Evolutionary conservation across 1,284 basidiomycete genomes (phyloP), one percentile per base, ranked within the genome.

Genomic region (Ustilago loliicola): DNA sequence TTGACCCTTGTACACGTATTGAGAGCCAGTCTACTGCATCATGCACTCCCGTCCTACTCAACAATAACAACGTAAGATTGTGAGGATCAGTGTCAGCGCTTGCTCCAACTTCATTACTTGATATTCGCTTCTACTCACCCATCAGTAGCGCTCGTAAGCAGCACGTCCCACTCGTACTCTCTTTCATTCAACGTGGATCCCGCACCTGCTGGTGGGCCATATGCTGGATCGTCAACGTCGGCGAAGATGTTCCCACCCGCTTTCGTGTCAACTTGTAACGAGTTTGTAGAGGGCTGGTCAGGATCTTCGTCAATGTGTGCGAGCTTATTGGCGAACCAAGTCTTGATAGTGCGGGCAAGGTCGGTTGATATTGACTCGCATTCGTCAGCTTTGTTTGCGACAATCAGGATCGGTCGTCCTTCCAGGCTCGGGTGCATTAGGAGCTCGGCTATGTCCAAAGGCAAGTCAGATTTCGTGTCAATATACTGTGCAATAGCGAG

Each of bases 81-180:
- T 4, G 6, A 30, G 5, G 0, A 8, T n/a, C 11, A 0, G 17
- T 34, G 34, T 62, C 56, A 62, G 61, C 21, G 3, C 7, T 21
- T 15, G 9, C 6, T 13, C 3, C n/a, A n/a, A 21, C 19, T 21
- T 6, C 40, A 3, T n/a, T 13, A 25, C 11, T 11, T 23, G n/a
- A 25, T 4, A 23, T 38, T 29, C 17, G 36, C 21, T 27, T 13
- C 29, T 2, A 69, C 74, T 59, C 50, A 77, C 74, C 69, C 74
- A 34, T 77, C 75, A 11, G 70, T 61, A 8, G 75, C 75, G 42
- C 70, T 73, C 0, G 66, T 56, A 4, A 68, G 61, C 1, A 73
- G 29, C 29, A 73, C 75, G 21, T 72, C 75, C 75, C 75, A 77
- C 23, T 77, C 75, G 61, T 77, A 73, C 29, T 62, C 66, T 23